Evolutionary conservation across 2,329 filamentous ascomycete species (phyloP).

Genomic region (Hymenoscyphus fraxineus): DNA sequence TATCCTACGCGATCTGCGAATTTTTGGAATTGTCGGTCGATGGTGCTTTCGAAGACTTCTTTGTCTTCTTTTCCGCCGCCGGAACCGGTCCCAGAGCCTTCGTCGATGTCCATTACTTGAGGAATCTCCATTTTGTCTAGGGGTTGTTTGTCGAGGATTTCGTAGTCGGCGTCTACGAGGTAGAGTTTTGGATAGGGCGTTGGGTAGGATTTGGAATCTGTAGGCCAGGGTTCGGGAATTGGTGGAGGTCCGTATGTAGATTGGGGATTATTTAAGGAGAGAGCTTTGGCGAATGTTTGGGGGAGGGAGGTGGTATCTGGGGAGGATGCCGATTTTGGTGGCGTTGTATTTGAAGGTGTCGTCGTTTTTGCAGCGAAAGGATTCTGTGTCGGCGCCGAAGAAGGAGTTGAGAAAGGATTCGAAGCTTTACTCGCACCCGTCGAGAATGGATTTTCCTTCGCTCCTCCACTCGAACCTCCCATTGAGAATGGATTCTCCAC

Average conservation of each 20-base stretch:
- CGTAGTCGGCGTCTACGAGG: conserved; percentile 85
- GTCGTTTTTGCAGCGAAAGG: conserved; percentile 38
- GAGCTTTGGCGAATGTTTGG: conserved; percentile 68
- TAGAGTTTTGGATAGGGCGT: conserved; percentile 71
- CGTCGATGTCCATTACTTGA: conserved; percentile 48
- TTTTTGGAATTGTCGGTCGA: conserved; percentile 74
- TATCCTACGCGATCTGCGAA: conserved; percentile 75
- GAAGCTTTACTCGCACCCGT: background rate
- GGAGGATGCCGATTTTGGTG: conserved; percentile 11
- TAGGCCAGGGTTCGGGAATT: conserved; percentile 72
- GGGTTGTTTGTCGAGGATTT: conserved; percentile 66
- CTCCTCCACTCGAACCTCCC: conserved; percentile 48
- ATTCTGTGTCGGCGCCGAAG: conserved; percentile 29
- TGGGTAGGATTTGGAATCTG: conserved; percentile 55
- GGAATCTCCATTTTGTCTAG: conserved; percentile 49
- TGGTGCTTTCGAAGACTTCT: conserved; percentile 67
- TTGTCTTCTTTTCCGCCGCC: conserved; percentile 57
- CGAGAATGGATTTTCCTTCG: conserved; percentile 46
- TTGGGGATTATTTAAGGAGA: conserved; percentile 63
- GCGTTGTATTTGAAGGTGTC: conserved; percentile 25
- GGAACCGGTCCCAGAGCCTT: conserved; percentile 32
- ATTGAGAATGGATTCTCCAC: conserved; percentile 60
- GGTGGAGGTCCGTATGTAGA: conserved; percentile 32
- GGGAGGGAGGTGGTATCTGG: conserved; percentile 39
- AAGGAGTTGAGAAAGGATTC: background rate